Evolutionary conservation across 2,329 filamentous ascomycete genomes (phyloP).

Genomic region (Scedosporium apiospermum): DNA sequence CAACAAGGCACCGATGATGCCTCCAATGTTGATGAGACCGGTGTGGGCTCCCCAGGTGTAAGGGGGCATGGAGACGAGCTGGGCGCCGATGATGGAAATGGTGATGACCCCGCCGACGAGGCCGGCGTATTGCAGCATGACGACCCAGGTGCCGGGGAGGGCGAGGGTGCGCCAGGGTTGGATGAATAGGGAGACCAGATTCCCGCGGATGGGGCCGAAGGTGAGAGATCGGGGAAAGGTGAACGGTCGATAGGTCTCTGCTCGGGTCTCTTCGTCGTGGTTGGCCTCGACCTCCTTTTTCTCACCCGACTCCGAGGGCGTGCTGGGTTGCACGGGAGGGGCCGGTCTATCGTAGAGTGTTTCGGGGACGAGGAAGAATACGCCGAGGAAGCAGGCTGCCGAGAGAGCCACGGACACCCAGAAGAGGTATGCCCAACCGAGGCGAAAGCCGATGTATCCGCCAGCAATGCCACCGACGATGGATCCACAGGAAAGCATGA

Average conservation of each 20-base stretch:
- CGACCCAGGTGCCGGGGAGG: conserved; percentile 80
- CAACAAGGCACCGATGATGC: conserved; percentile 74
- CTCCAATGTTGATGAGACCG: conserved; percentile 76
- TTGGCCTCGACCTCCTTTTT: conserved; percentile 9
- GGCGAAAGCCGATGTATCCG: conserved; percentile 66
- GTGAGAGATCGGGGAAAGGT: conserved; percentile 38
- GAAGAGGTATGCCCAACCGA: conserved; percentile 85
- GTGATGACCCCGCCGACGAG: conserved; percentile 95
- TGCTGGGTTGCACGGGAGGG: not conserved
- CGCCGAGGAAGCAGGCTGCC: conserved; percentile 25
- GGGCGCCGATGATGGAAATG: conserved; percentile 73
- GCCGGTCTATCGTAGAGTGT: conserved; percentile 18
- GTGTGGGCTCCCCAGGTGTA: conserved; percentile 77
- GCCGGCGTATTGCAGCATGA: conserved; percentile 69
- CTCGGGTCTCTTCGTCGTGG: conserved; percentile 45
- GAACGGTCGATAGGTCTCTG: conserved; percentile 36
- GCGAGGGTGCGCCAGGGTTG: conserved; percentile 75
- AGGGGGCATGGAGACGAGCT: conserved; percentile 71
- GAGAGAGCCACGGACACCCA: conserved; percentile 81
- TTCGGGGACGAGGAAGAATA: conserved; percentile 24
- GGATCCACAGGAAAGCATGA: conserved; percentile 46
- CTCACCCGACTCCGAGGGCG: conserved; percentile 11
- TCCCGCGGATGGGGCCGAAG: conserved; percentile 71
- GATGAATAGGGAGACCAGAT: conserved; percentile 53
- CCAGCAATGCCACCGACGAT: conserved; percentile 75